Evolutionary conservation across 345 rosid genomes (phyloP).

Genomic region (Citrus inodora): DNA sequence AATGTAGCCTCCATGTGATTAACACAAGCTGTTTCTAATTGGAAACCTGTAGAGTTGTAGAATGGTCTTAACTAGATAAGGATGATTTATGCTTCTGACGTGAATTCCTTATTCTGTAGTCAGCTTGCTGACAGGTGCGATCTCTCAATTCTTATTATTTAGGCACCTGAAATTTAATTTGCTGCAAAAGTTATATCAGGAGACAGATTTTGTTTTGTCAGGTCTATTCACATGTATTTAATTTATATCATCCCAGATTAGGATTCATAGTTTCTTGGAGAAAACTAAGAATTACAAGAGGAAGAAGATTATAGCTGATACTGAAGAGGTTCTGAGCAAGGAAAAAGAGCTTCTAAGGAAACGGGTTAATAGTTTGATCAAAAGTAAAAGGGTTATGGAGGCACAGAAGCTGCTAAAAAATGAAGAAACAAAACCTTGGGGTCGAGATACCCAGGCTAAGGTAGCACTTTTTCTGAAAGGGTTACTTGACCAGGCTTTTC

Average conservation of each 20-base stretch:
- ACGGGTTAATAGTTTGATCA: conserved; percentile 72
- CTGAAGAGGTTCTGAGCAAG: conserved; percentile 41
- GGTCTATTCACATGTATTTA: background rate
- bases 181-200: background rate
- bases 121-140: background rate
- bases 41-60: background rate
- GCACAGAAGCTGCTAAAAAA: conserved; percentile 64
- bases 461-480: conserved; percentile 28
- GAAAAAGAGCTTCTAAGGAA: conserved; percentile 66
- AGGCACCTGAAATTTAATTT: background rate
- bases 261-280: conserved; percentile 74
- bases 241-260: conserved; percentile 48
- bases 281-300: conserved; percentile 46
- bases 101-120: background rate
- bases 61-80: background rate
- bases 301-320: conserved; percentile 44
- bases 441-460: conserved; percentile 84
- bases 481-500: background rate
- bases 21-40: background rate
- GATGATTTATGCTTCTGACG: background rate
- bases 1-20: background rate
- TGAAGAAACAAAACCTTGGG: conserved; percentile 80
- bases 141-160: background rate
- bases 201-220: background rate
- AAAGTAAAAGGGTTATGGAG: conserved; percentile 59